phyloP scores from a whole-genome alignment of 495 filamentous ascomycete genomes.

The Penicillium macrosclerotiorum region DNA sequence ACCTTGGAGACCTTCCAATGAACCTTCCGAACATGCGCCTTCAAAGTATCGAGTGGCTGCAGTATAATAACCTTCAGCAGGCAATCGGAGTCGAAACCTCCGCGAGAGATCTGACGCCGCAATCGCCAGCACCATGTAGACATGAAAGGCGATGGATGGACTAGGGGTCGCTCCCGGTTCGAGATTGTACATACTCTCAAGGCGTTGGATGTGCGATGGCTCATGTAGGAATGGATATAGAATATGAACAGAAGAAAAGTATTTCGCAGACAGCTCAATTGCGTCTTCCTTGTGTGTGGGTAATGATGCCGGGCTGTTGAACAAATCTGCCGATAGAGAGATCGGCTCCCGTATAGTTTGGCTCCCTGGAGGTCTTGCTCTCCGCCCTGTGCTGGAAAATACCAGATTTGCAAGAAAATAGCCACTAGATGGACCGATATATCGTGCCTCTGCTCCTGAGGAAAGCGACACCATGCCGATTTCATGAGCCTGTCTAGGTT shows the following conservation, averaged over 20 bases:
- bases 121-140: constrained; percentile 48
- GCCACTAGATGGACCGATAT: constrained; percentile 41
- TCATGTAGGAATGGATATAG: constrained; percentile 44
- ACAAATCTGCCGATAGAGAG: constrained; percentile 27
- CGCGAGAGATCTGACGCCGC: constrained; percentile 41
- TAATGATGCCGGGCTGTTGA: constrained; percentile 35
- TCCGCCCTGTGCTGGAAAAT: constrained; percentile 35
- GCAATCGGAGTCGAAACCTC: constrained; percentile 37
- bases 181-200: constrained; percentile 31
- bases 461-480: constrained; percentile 39
- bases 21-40: constrained; percentile 34
- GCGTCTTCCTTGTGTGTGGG: constrained; percentile 35
- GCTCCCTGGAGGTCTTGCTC: constrained; percentile 11
- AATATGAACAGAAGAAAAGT: constrained; percentile 41
- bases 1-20: constrained; percentile 40
- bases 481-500: constrained; percentile 35
- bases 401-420: constrained; percentile 44
- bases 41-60: constrained; percentile 41
- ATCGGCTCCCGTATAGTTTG: constrained; percentile 7
- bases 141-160: constrained; percentile 33
- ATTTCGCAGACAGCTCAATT: constrained; percentile 36
- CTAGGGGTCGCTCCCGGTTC: constrained; percentile 5
- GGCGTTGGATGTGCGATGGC: constrained; percentile 33
- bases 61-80: constrained; percentile 44
- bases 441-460: constrained; percentile 33